Evolutionary conservation across 257 asterid species (phyloP).

Genomic region (Solanum bulbocastanum): DNA sequence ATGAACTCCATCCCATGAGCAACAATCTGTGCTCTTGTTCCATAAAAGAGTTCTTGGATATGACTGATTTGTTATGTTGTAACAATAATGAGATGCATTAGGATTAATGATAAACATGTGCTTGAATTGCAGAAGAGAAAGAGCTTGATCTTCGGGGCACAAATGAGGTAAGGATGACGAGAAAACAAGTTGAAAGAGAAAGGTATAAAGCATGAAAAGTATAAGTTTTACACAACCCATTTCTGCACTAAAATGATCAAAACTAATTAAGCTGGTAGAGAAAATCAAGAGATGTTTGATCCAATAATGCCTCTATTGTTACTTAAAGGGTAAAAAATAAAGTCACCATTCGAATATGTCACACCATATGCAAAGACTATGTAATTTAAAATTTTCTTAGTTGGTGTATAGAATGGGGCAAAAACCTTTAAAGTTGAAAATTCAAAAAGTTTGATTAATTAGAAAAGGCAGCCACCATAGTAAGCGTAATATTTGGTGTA

Average conservation of each 20-base stretch:
- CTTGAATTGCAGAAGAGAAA: neutral
- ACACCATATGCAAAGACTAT: no score
- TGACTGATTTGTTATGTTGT: neutral
- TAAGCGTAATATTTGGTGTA: no score
- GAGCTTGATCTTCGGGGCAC: neutral
- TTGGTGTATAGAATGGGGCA: no score
- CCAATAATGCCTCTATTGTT: no score
- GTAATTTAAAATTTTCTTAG: no score
- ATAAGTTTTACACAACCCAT: neutral
- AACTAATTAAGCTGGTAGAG: neutral
- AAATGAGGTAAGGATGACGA: neutral
- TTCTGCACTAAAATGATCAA: neutral
- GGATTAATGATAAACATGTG: neutral
- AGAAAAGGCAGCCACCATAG: no score
- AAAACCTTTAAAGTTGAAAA: no score
- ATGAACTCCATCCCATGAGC: constrained; percentile 13
- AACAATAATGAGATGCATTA: neutral
- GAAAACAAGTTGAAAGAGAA: neutral
- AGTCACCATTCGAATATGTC: no score
- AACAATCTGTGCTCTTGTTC: neutral
- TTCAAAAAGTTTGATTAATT: no score
- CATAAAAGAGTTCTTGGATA: neutral
- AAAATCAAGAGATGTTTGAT: neutral
- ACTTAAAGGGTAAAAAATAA: neutral
- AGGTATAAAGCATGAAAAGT: neutral